Evolutionary conservation across 495 filamentous ascomycete species (phyloP).

Genomic region (Neurospora sp.): DNA sequence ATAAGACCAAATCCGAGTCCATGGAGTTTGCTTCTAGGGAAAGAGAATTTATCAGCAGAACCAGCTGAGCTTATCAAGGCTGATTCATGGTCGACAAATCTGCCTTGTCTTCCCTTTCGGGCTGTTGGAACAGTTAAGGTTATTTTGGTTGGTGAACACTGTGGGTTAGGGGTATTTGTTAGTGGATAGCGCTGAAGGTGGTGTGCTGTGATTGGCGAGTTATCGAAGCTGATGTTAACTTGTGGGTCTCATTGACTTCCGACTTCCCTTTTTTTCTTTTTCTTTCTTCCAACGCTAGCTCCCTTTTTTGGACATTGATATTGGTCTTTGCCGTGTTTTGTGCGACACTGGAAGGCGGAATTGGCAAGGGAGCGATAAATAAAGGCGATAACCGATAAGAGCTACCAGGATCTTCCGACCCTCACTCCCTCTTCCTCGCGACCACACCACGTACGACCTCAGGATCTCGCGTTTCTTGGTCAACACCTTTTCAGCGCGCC

Average conservation of each 20-base stretch:
- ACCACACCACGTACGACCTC: background rate
- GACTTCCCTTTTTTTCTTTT: background rate
- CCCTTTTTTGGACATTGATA: background rate
- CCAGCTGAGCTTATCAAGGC: background rate
- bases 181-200: background rate
- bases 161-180: background rate
- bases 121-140: background rate
- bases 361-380: background rate
- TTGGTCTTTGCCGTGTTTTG: background rate
- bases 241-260: background rate
- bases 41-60: background rate
- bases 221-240: background rate
- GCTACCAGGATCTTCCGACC: background rate
- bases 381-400: background rate
- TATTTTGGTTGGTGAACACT: background rate
- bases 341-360: background rate
- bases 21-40: background rate
- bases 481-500: background rate
- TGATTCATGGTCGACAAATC: background rate
- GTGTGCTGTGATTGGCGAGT: background rate
- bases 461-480: background rate
- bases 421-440: background rate
- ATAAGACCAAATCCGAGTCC: background rate
- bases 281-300: background rate
- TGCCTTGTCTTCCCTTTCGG: background rate